phyloP scores from a whole-genome alignment of 495 filamentous ascomycete genomes.

The Aspergillus bertholletiae region DNA sequence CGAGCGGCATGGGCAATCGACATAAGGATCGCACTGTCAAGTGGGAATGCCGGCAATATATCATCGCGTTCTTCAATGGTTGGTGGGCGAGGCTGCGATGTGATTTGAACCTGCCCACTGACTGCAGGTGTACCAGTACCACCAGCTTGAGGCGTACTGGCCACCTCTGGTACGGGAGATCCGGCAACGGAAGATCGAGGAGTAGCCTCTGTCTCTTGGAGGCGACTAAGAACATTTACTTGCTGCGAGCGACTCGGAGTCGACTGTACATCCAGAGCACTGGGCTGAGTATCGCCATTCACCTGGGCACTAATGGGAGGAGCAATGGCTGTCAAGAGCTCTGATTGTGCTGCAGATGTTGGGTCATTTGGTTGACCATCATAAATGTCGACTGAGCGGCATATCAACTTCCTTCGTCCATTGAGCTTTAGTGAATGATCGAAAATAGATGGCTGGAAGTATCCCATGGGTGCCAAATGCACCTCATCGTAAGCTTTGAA shows the following conservation, averaged over 20 bases:
- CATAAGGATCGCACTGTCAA: conserved; percentile 86
- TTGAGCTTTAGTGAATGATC: conserved; percentile 74
- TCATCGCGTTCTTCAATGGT: conserved; percentile 68
- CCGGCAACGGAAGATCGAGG: conserved; percentile 81
- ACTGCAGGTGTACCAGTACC: conserved; percentile 32
- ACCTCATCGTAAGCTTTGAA: conserved; percentile 97
- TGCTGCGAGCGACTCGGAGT: conserved; percentile 39
- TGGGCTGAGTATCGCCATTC: conserved; percentile 29
- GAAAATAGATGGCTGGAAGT: conserved; percentile 84
- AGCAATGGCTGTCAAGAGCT: conserved; percentile 66
- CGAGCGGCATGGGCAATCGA: conserved; percentile 82
- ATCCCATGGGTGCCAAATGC: conserved; percentile 83
- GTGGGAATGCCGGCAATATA: conserved; percentile 73
- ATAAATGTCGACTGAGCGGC: conserved; percentile 87
- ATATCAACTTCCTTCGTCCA: conserved; percentile 72
- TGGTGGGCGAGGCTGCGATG: conserved; percentile 32
- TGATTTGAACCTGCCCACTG: conserved; percentile 14
- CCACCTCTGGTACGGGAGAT: conserved; percentile 76
- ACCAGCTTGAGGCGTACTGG: conserved; percentile 63
- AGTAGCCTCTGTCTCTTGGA: conserved; percentile 60
- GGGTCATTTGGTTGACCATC: conserved; percentile 90
- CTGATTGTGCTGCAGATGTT: conserved; percentile 75
- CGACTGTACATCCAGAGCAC: conserved; percentile 30
- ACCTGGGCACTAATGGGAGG: conserved; percentile 37
- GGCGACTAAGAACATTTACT: conserved; percentile 40